Conservation (phyloP, 331 rosid species). For the Quercus lobata region DNA sequence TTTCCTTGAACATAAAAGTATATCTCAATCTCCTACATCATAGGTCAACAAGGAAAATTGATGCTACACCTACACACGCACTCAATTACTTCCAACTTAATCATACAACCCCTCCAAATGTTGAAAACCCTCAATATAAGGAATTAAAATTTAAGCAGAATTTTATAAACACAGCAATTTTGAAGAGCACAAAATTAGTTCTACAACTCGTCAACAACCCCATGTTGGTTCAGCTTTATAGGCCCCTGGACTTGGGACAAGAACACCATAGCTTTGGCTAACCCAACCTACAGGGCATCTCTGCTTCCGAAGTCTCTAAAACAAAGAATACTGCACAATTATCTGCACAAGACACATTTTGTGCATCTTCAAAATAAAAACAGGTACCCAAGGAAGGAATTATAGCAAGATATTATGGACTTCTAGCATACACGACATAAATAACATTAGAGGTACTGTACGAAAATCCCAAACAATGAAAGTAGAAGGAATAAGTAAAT, state of each 20-base stretch:
- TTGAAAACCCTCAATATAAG: background rate
- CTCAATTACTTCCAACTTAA: background rate
- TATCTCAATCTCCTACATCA: background rate
- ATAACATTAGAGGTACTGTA: background rate
- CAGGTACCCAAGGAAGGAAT: background rate
- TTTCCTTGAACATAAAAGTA: background rate
- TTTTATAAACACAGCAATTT: background rate
- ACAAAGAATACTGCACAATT: background rate
- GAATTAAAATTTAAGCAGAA: background rate
- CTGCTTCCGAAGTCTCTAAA: background rate
- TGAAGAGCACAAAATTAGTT: background rate
- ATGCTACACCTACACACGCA: background rate
- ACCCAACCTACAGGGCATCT: too few species aligned
- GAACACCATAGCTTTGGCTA: background rate
- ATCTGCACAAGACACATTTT: background rate
- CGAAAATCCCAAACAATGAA: background rate
- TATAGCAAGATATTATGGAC: background rate
- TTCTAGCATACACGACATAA: background rate
- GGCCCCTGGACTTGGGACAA: background rate
- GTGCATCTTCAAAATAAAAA: background rate
- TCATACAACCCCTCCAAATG: background rate
- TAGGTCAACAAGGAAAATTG: background rate
- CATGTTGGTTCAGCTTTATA: background rate
- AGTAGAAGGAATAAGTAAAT: background rate
- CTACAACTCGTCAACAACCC: background rate